These are phyloP conservation scores for Melastoma malabathricum DNA, from an alignment of 345 rosid genomes.

Conservation along the genomic window DNA sequence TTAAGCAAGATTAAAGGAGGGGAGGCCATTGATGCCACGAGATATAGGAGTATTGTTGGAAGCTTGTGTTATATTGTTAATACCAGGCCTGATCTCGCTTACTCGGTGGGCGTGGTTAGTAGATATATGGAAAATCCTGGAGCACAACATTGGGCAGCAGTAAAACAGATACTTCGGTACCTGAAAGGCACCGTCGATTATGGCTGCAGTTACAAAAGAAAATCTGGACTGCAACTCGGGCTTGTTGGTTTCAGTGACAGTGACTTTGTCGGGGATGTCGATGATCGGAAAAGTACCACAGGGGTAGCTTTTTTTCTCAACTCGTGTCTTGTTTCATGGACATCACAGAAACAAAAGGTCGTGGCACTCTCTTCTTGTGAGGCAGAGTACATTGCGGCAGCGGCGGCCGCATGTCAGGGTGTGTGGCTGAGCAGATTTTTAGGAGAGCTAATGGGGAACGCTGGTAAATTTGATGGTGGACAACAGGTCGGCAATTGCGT, in stretches of 20 bases:
- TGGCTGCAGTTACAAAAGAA: neutral
- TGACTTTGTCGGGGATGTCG: slow-evolving; percentile 2
- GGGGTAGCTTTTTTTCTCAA: slow-evolving; percentile 1
- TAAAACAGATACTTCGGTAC: neutral
- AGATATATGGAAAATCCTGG: neutral
- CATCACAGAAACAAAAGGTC: slow-evolving; percentile 3
- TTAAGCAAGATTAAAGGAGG: neutral
- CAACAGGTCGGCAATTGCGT: slow-evolving; percentile 1
- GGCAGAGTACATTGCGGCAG: slow-evolving; percentile 2
- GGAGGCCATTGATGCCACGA: neutral
- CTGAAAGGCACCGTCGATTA: neutral
- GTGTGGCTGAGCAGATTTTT: slow-evolving; percentile 3
- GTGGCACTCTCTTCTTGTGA: slow-evolving; percentile 4
- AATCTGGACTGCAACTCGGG: neutral
- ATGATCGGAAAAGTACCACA: slow-evolving; percentile 6
- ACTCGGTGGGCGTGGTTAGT: neutral
- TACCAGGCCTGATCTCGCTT: slow-evolving; percentile 5
- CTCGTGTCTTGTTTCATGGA: neutral
- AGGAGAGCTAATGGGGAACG: neutral
- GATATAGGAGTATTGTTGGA: slow-evolving; percentile 1
- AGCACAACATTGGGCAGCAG: neutral
- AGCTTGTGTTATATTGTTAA: neutral
- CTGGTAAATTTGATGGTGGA: slow-evolving; percentile 1
- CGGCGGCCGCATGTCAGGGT: slow-evolving; percentile 5
- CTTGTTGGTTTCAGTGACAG: neutral